These are phyloP conservation scores for Bodo saltans DNA, from an alignment of 78 protist species.

Conservation along the genomic window DNA sequence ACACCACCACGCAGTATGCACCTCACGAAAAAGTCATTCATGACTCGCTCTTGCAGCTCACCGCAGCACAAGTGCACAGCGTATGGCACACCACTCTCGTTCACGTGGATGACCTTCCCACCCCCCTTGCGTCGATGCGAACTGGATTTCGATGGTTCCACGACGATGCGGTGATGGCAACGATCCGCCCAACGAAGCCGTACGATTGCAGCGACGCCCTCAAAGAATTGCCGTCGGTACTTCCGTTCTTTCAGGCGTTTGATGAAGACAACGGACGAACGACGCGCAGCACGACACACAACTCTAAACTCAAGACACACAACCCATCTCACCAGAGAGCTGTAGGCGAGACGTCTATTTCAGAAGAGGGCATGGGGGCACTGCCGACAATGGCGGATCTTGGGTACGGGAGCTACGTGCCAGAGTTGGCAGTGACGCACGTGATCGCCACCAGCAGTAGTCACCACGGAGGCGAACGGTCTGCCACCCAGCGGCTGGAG, in stretches of 20 bases:
- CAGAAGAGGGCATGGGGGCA: too few species aligned
- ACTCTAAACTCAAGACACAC: too few species aligned
- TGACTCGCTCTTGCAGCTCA: background rate
- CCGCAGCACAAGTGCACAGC: background rate
- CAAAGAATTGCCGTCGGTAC: too few species aligned
- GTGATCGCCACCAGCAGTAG: background rate
- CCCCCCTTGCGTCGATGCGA: background rate
- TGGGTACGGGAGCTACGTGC: too few species aligned
- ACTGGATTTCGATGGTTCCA: background rate
- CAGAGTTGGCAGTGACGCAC: too few species aligned
- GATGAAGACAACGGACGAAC: too few species aligned
- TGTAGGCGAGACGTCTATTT: too few species aligned
- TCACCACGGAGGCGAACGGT: background rate
- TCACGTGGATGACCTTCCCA: background rate
- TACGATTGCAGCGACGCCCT: background rate
- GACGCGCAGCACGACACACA: too few species aligned
- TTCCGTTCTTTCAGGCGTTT: too few species aligned
- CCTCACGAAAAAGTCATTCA: background rate
- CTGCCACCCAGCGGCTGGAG: background rate
- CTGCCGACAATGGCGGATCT: background rate
- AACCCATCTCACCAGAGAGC: too few species aligned
- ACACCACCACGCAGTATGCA: background rate
- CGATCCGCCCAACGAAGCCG: background rate
- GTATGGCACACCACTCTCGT: background rate
- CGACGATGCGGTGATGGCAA: background rate